Base-by-base conservation (phyloP, 2,329 filamentous ascomycete genomes). In the Penicillium sp. region DNA sequence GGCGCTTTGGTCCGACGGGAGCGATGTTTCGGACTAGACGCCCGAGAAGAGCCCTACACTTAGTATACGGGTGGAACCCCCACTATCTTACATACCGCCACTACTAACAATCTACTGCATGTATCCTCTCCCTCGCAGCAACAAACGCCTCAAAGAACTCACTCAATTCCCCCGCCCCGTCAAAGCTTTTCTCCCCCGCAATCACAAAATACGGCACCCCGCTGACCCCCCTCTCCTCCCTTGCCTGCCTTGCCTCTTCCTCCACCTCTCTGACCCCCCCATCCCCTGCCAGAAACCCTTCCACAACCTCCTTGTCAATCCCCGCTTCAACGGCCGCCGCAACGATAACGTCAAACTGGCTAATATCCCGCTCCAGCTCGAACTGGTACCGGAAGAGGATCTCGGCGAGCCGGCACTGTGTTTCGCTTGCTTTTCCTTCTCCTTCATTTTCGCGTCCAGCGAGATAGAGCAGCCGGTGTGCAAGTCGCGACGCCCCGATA, bases 141-240 rank as follows among this genome's bases (percentile, higher is more conserved):
- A 68, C 57, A 55, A 69, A 59, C 4, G 61, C 55, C 31, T 66
- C 52, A 35, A 71, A 63, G 49, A 69, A 64, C 44, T 69, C 68
- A 5, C 38, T 30, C 45, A 66, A 26, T 21, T 69, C 69, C 53
- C 54, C 62, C 1, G 65, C 66, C 3, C 69, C 66, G 19, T 60
- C 57, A 5, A 62, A 21, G 26, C 64, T 58, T 21, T 61, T 26
- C 44, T 61, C n/a, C 1, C 48, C 63, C 2, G 64, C 67, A 47
- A 71, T 64, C 17, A 61, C 48, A 53, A 64, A 70, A 63, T 64
- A 60, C 17, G 68, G 68, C 17, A 70, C 69, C 1, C 67, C 67
- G 19, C 58, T 17, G 9, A 66, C 19, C 2, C 66, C 67, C 2
- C 31, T 35, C 5, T 15, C 13, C 35, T 54, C 56, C 23, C 66